Evolutionary conservation across 1,284 basidiomycete species (phyloP), one percentile per base, ranked within the genome.

Genomic region (Trametes pubescens): DNA sequence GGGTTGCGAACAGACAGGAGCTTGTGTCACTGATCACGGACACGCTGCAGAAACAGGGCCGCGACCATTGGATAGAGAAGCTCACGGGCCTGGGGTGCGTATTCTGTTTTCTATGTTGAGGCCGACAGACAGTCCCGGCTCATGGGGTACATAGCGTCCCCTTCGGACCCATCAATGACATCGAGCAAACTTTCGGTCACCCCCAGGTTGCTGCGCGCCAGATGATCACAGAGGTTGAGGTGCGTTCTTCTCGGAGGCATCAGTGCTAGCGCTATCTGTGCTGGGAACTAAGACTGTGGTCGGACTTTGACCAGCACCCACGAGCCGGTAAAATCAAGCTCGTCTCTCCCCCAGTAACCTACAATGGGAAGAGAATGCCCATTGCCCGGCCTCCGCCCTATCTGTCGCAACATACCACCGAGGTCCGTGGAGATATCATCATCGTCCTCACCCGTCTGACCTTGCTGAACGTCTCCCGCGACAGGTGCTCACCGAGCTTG

Each of bases 141-240:
- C 43, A 29, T 34, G 54, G 52, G 59, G 48, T 22, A 55, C 51
- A n/a, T 65, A 92, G 93, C 6, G 85, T 97, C 37, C 95, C 95
- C 4, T 94, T 94, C 76, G 94, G 93, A 18, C 95, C 94, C 16
- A 97, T 99, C 80, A 97, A 98, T 76, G 92, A 95, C 71, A 94
- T 99, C 67, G 76, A 84, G 54, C 89, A 96, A 74, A 96, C 96
- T 0, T 98, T 98, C 74, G 86, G 88, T 48, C 96, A 98, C 78
- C 94, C 95, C 2, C 96, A 99, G 79, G 93, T 88, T 2, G 72
- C 88, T 59, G 90, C 89, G 10, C 79, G 92, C 38, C 79, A 80
- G 40, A 82, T 89, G 51, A 83, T 86, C 1, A 80, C 85, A 38
- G 87, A 90, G 69, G 80, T 93, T 26, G 82, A 91, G 64, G 87